Conservation (phyloP, 306 rosid genomes). For the Vigna unguiculata region DNA sequence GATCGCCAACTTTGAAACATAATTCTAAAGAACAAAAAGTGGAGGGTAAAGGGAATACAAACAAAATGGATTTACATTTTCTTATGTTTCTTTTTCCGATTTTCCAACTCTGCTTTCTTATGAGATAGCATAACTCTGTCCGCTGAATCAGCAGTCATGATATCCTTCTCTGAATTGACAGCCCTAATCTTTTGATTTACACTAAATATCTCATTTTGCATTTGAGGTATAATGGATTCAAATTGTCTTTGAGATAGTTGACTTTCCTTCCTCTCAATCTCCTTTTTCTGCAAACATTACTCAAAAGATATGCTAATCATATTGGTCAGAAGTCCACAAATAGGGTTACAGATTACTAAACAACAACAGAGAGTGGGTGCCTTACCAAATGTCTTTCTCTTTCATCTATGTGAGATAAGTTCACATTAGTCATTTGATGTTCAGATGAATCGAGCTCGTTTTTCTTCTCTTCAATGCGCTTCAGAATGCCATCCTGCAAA, state of each 20-base stretch:
- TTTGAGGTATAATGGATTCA: constrained; percentile 71
- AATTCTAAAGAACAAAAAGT: constrained; percentile 28
- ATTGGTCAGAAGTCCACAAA: constrained; percentile 12
- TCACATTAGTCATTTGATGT: constrained; percentile 58
- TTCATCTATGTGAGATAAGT: constrained; percentile 76
- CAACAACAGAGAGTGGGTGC: constrained; percentile 43
- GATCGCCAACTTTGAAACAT: constrained; percentile 39
- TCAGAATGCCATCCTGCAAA: constrained; percentile 69
- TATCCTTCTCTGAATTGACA: constrained; percentile 65
- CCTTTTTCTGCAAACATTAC: constrained; percentile 60
- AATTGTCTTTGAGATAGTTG: constrained; percentile 80
- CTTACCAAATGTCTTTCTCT: constrained; percentile 83
- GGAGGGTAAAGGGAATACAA: constrained; percentile 32
- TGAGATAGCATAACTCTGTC: constrained; percentile 74
- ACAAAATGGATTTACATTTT: constrained; percentile 66
- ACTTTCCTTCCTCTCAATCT: constrained; percentile 73
- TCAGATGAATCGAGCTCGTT: constrained; percentile 65
- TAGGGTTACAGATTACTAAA: constrained; percentile 33
- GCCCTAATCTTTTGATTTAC: constrained; percentile 72
- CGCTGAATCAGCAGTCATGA: constrained; percentile 74
- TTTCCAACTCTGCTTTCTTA: constrained; percentile 67
- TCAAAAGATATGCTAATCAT: constrained; percentile 18
- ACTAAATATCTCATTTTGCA: constrained; percentile 60
- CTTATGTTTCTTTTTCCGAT: constrained; percentile 68
- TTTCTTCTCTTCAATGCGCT: constrained; percentile 76